Conservation (phyloP, 1,284 basidiomycete genomes). For the Cryptococcus hybrid region DNA sequence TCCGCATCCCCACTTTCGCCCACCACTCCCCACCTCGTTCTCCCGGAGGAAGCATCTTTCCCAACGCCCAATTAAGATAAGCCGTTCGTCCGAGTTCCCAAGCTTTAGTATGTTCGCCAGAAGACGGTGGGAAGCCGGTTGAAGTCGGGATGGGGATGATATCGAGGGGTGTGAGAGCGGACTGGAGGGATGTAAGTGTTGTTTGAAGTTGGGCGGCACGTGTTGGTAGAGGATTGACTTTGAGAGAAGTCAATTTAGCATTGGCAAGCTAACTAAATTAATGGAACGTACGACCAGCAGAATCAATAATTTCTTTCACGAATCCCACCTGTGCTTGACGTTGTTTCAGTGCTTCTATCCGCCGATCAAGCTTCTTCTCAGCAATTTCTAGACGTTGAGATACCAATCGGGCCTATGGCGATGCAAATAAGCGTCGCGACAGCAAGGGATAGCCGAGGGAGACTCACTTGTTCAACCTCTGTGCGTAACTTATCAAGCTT, state of each 20-base stretch:
- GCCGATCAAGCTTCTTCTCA: constrained; percentile 39
- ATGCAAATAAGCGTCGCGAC: neutral
- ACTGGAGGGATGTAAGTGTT: constrained; percentile 30
- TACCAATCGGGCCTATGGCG: constrained; percentile 30
- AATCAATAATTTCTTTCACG: constrained; percentile 32
- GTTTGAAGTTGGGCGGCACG: constrained; percentile 22
- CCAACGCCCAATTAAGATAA: constrained; percentile 48
- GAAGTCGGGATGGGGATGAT: constrained; percentile 5
- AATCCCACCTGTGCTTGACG: constrained; percentile 47
- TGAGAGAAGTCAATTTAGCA: neutral
- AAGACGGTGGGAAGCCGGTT: neutral
- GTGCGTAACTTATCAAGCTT: constrained; percentile 36
- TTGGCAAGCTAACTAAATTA: neutral
- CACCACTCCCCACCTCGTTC: neutral
- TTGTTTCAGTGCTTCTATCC: constrained; percentile 37
- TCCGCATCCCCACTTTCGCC: constrained; percentile 7
- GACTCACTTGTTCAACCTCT: constrained; percentile 45
- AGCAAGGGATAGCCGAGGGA: neutral
- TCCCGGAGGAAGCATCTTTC: constrained; percentile 21
- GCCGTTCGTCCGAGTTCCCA: constrained; percentile 49
- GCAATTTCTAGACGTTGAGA: constrained; percentile 36
- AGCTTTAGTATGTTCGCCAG: constrained; percentile 24
- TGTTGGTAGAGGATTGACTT: constrained; percentile 40
- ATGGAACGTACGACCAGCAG: constrained; percentile 31
- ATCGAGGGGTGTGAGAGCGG: constrained; percentile 29